Evolutionary conservation across 352 stramenopile genomes (phyloP), one percentile per base, ranked within the genome.

Genomic region (Pythium biforme): DNA sequence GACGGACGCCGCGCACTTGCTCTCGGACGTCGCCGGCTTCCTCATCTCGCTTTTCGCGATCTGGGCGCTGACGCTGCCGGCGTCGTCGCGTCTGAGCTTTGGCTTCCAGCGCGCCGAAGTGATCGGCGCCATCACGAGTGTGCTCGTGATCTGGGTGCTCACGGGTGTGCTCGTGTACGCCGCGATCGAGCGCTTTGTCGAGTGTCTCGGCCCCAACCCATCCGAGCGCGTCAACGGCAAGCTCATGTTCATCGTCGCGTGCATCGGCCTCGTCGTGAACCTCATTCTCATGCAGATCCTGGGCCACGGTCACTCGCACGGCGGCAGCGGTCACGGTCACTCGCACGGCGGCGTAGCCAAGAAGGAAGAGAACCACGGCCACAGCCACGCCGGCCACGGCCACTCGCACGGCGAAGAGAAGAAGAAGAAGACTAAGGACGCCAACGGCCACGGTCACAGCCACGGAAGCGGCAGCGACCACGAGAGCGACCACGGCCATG

Each of bases 51-150:
- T 95, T 29, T 89, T 94, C 62, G 86, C 86, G 57, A 88, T 95
- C 68, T 92, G 83, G 55, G 66, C 82, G 49, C 73, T 67, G 20
- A 74, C 85, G 40, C 68, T 89, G 19, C 84, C 86, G n/a, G 73
- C 82, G 10, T 81, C 73, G 4, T 74, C 79, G 19, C 59, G 55
- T 7, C 78, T 96, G 68, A 97, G 90, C 1, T 99, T 97, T 78
- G 97, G 97, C 29, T 97, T 97, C 58, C 90, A 98, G 63, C 85
- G 97, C 48, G 96, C 93, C 2, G 97, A 99, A 70, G 95, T 98
- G 10, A 79, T 99, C 8, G 96, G 95, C 10, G 97, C 97, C 17
- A 69, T 99, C 14, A 83, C 96, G 34, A 98, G 86, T 46, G 96
- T 99, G 62, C 62, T 97, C 26, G 77, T 95, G 45, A 96, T 99